These are phyloP conservation scores for Amesomyces nigricolor DNA, from an alignment of 2,329 filamentous ascomycete genomes.

Conservation along the genomic window DNA sequence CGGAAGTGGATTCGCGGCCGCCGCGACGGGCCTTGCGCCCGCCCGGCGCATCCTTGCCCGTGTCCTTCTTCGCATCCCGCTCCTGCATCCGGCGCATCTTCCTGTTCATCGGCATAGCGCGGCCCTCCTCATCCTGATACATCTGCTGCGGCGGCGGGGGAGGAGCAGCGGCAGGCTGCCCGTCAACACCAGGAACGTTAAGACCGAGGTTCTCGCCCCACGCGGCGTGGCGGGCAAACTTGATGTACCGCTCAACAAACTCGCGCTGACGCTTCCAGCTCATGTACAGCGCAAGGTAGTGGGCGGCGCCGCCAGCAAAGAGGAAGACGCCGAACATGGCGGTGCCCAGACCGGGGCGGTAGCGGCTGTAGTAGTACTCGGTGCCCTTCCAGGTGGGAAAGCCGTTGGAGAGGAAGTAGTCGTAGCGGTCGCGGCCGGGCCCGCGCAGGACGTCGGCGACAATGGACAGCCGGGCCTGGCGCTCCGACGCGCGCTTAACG, in stretches of 20 bases:
- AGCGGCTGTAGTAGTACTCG: constrained; percentile 95
- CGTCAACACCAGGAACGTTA: constrained; percentile 59
- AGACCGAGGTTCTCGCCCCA: constrained; percentile 76
- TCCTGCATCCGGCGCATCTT: constrained; percentile 86
- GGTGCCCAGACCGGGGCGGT: constrained; percentile 81
- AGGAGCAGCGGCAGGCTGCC: constrained; percentile 34
- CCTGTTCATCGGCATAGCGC: constrained; percentile 64
- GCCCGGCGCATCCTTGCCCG: constrained; percentile 45
- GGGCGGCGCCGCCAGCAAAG: constrained; percentile 73
- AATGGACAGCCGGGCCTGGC: constrained; percentile 77
- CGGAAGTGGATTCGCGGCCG: constrained; percentile 35
- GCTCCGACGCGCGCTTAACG: constrained; percentile 73
- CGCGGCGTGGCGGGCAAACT: constrained; percentile 77
- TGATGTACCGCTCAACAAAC: constrained; percentile 88
- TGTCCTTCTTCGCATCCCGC: constrained; percentile 69
- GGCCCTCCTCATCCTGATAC: constrained; percentile 44
- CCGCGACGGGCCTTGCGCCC: constrained; percentile 34
- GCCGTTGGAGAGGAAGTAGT: constrained; percentile 87
- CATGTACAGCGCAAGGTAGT: constrained; percentile 81
- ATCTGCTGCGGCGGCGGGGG: constrained; percentile 36
- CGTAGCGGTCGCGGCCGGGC: constrained; percentile 76
- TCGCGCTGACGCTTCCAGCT: constrained; percentile 85
- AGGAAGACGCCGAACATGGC: constrained; percentile 79
- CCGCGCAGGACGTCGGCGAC: constrained; percentile 83
- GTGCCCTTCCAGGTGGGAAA: constrained; percentile 97